Percentiles rank a stretch among this genome's conserved stretches.
These are phyloP conservation scores for Annona squamosa DNA, from an alignment of 164 flowering plant genomes.

Conservation along the genomic window DNA sequence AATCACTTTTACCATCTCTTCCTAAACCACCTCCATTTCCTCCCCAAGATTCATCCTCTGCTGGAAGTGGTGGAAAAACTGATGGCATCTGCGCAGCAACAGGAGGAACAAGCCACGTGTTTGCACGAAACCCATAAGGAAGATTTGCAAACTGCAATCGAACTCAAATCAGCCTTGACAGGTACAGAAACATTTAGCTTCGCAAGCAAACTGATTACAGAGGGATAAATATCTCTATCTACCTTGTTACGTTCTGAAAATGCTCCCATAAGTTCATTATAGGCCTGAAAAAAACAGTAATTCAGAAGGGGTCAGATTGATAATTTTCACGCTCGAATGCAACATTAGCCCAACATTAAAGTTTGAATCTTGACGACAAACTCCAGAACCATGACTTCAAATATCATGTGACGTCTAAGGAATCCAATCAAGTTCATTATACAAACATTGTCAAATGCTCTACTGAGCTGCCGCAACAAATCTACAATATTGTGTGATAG, in stretches of 20 bases:
- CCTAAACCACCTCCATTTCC: conserved; percentile 96
- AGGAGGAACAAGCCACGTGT: conserved; percentile 98
- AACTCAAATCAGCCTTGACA: neutral
- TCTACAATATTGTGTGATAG: conserved; percentile 84
- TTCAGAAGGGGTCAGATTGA: conserved; percentile 2
- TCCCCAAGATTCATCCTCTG: conserved; percentile 91
- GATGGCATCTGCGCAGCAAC: conserved; percentile 59
- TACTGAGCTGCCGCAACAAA: conserved; percentile 75
- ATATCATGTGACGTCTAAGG: neutral
- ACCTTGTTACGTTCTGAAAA: conserved; percentile 96
- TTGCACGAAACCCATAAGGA: conserved; percentile 95
- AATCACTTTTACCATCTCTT: conserved; percentile 71
- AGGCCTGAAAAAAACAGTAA: conserved; percentile 56
- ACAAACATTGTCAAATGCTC: conserved; percentile 88
- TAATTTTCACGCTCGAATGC: neutral
- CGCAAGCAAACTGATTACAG: neutral
- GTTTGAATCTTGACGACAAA: neutral
- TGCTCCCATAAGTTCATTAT: conserved; percentile 85
- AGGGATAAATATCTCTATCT: neutral
- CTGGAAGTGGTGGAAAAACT: conserved; percentile 72
- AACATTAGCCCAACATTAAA: neutral
- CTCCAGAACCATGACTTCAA: neutral
- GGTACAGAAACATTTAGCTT: neutral
- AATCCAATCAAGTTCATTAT: neutral
- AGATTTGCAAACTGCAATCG: conserved; percentile 94